These are phyloP conservation scores for Silene uniflora DNA, from an alignment of 148 eudicot genomes.

Conservation along the genomic window DNA sequence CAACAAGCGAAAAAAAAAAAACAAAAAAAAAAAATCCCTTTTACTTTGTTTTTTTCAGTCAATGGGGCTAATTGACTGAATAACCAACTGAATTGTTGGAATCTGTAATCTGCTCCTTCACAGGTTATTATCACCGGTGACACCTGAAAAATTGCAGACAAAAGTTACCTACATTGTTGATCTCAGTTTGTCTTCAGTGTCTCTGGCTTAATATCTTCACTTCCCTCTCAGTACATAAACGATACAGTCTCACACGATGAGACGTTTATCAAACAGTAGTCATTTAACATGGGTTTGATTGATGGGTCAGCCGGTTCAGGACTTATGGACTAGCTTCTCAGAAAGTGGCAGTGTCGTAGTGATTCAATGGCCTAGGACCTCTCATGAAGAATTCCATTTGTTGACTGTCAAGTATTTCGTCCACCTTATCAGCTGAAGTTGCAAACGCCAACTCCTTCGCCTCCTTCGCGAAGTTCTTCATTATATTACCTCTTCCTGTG, in stretches of 20 bases:
- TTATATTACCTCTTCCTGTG: neutral
- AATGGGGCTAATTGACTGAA: too few relatives aligned
- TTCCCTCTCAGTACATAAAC: neutral
- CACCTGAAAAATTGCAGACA: neutral
- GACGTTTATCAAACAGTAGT: neutral
- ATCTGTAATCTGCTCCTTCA: too few relatives aligned
- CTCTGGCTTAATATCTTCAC: neutral
- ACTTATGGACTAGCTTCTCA: neutral
- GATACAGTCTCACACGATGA: neutral
- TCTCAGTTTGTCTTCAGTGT: neutral
- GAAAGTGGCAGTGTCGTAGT: neutral
- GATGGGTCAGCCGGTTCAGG: neutral
- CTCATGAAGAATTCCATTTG: neutral
- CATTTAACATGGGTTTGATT: neutral
- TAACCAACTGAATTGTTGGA: too few relatives aligned
- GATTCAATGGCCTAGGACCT: neutral
- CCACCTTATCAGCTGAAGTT: constrained; percentile 1
- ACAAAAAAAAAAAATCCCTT: too few relatives aligned
- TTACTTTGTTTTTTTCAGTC: too few relatives aligned
- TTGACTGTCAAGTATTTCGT: neutral
- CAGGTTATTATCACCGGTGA: too few relatives aligned
- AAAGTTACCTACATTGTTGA: neutral
- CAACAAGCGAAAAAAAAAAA: too few relatives aligned
- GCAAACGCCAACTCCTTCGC: constrained; percentile 7
- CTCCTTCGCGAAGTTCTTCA: neutral